phyloP scores from a whole-genome alignment of 805 yeast genomes.

The Saturnispora silvae region DNA sequence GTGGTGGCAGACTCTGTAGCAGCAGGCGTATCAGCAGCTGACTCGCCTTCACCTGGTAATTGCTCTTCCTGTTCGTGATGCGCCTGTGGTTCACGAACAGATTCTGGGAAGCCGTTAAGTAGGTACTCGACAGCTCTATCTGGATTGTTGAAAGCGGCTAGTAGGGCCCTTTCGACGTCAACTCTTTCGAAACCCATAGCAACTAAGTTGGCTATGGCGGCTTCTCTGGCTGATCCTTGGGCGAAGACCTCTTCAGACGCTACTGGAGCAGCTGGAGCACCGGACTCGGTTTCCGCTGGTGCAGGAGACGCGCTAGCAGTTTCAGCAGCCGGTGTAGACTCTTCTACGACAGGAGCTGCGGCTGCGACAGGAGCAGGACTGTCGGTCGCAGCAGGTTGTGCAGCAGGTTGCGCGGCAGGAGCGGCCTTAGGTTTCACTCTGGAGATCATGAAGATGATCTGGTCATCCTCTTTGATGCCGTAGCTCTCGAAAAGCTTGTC shows the following conservation, averaged over 20 bases:
- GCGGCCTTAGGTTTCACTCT: conserved; percentile 29
- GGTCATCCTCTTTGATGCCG: conserved; percentile 76
- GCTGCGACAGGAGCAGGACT: conserved; percentile 21
- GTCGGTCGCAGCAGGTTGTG: conserved; percentile 15
- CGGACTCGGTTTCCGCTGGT: no score
- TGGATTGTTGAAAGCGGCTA: conserved; percentile 95
- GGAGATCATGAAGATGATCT: conserved; percentile 85
- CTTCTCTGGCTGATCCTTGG: conserved; percentile 67
- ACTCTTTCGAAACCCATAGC: conserved; percentile 93
- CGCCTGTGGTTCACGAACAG: conserved; percentile 10
- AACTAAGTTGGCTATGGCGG: conserved; percentile 71
- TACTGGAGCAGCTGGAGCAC: conserved; percentile 10
- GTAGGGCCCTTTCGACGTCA: conserved; percentile 80
- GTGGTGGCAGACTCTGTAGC: conserved; percentile 18
- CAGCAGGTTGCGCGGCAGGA: conserved; percentile 12
- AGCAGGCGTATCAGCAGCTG: conserved; percentile 23
- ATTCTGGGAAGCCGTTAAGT: conserved; percentile 56
- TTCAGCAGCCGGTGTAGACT: conserved; percentile 13
- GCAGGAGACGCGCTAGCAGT: conserved; percentile 13
- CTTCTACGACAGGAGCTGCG: conserved; percentile 18
- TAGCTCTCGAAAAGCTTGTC: conserved; percentile 61
- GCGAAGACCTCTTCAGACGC: conserved; percentile 35
- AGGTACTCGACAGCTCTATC: conserved; percentile 96
- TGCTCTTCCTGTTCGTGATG: conserved; percentile 16
- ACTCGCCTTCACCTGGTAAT: conserved; percentile 19